A percentile compares a stretch with the other conserved stretches of the same genome.
These are phyloP conservation scores for Austroboletus festivus DNA, from an alignment of 768 basidiomycete species.

Conservation along the genomic window DNA sequence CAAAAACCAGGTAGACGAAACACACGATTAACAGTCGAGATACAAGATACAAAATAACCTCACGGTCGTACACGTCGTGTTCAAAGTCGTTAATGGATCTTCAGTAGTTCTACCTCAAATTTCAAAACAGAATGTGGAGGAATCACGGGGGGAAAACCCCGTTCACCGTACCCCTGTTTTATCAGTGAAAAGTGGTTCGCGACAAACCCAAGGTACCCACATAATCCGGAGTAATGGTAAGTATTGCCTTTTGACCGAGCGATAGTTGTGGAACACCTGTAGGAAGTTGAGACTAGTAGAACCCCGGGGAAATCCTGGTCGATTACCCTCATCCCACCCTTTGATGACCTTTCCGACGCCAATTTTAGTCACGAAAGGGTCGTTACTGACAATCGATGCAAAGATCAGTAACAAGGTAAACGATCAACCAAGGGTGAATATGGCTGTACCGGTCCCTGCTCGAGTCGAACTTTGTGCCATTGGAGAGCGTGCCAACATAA, in stretches of 20 bases:
- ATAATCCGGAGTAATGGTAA: constrained; percentile 72
- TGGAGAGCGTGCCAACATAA: constrained; percentile 68
- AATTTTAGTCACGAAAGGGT: constrained; percentile 67
- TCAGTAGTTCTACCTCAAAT: constrained; percentile 82
- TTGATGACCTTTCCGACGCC: constrained; percentile 82
- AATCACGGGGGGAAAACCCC: constrained; percentile 79
- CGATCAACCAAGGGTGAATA: not conserved
- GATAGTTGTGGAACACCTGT: constrained; percentile 76
- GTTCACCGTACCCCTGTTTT: constrained; percentile 62
- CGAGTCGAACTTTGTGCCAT: constrained; percentile 72
- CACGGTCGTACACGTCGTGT: constrained; percentile 20
- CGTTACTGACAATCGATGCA: constrained; percentile 37
- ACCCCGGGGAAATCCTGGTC: not conserved
- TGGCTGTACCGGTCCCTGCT: constrained; percentile 63
- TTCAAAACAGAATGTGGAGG: constrained; percentile 69
- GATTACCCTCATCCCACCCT: constrained; percentile 87
- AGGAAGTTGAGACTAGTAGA: not conserved
- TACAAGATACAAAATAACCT: constrained; percentile 25
- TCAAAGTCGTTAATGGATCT: constrained; percentile 48
- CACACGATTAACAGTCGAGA: constrained; percentile 21
- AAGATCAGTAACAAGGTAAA: constrained; percentile 3
- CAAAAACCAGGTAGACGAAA: constrained; percentile 3
- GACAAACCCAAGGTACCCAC: constrained; percentile 43
- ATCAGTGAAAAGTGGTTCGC: constrained; percentile 1
- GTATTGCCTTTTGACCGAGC: constrained; percentile 65